Evolutionary conservation across 306 rosid species (phyloP).

Genomic region (Comarum palustre): DNA sequence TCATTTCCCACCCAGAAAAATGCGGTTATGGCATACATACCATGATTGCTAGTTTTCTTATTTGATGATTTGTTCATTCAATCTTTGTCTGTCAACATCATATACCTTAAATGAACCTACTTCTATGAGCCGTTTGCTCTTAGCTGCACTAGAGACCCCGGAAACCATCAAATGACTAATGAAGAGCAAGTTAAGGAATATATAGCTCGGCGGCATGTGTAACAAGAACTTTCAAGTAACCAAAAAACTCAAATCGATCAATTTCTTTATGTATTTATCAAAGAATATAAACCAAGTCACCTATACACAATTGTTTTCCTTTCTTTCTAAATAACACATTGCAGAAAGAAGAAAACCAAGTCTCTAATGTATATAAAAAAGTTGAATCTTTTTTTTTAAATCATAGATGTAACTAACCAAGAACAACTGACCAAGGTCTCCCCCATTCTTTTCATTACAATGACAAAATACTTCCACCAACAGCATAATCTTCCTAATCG

Average conservation of each 20-base stretch:
- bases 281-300: not conserved
- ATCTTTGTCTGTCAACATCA: not conserved
- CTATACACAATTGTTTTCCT: not conserved
- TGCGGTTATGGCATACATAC: not conserved
- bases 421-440: not conserved
- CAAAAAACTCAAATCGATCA: not conserved
- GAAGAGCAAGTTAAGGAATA: not conserved
- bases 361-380: not conserved
- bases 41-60: not conserved
- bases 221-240: not conserved
- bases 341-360: not conserved
- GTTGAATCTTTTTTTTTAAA: not conserved
- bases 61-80: not conserved
- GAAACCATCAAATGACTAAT: not conserved
- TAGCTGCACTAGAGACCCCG: not conserved
- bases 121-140: not conserved
- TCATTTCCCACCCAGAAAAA: not conserved
- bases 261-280: not conserved
- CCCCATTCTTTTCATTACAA: not conserved
- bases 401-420: not conserved
- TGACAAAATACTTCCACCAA: not conserved
- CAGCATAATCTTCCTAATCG: not conserved
- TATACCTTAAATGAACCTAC: not conserved
- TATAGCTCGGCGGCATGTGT: not conserved
- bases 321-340: slow-evolving; percentile 14